A percentile compares a stretch with the other conserved stretches of the same genome.
Evolutionary conservation across 306 rosid genomes (phyloP).

Genomic region (Mimosa pudica): DNA sequence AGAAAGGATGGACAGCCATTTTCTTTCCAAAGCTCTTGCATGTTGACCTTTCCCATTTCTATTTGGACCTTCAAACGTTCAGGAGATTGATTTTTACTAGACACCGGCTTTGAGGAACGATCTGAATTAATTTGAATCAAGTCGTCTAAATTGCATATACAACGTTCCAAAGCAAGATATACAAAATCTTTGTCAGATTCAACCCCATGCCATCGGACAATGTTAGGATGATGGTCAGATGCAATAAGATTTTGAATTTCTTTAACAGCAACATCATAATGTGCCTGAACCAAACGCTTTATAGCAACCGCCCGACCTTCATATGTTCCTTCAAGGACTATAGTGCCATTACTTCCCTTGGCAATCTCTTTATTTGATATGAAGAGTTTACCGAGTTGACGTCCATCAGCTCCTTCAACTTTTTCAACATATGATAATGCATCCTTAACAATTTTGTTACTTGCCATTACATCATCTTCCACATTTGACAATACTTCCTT

Average conservation of each 20-base stretch:
- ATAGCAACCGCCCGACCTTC: slow-evolving; percentile 84
- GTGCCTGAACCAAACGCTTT: slow-evolving; percentile 78
- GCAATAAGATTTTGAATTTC: slow-evolving; percentile 81
- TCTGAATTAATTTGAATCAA: slow-evolving; percentile 50
- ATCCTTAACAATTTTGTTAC: slow-evolving; percentile 34
- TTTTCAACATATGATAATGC: slow-evolving; percentile 30
- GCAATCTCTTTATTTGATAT: slow-evolving; percentile 73
- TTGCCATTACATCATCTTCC: slow-evolving; percentile 35
- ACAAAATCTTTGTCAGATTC: slow-evolving; percentile 80
- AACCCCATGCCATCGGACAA: slow-evolving; percentile 83
- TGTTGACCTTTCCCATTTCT: slow-evolving; percentile 38
- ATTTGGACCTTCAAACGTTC: slow-evolving; percentile 37
- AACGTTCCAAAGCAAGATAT: slow-evolving; percentile 77
- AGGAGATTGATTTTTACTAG: slow-evolving; percentile 36
- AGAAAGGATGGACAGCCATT: slow-evolving; percentile 57
- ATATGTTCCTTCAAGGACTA: slow-evolving; percentile 76
- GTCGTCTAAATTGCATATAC: slow-evolving; percentile 70
- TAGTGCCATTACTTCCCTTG: slow-evolving; percentile 85
- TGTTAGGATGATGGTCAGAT: slow-evolving; percentile 77
- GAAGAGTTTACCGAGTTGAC: slow-evolving; percentile 64
- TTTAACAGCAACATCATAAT: slow-evolving; percentile 64
- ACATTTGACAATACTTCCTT: slow-evolving; percentile 34
- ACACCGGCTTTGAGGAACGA: slow-evolving; percentile 23
- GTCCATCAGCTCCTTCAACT: slow-evolving; percentile 48
- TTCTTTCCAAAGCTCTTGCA: slow-evolving; percentile 56